A percentile compares a stretch with the other conserved stretches of the same genome.
These are phyloP conservation scores for Clausena lansium DNA, from an alignment of 345 rosid species.

Conservation along the genomic window DNA sequence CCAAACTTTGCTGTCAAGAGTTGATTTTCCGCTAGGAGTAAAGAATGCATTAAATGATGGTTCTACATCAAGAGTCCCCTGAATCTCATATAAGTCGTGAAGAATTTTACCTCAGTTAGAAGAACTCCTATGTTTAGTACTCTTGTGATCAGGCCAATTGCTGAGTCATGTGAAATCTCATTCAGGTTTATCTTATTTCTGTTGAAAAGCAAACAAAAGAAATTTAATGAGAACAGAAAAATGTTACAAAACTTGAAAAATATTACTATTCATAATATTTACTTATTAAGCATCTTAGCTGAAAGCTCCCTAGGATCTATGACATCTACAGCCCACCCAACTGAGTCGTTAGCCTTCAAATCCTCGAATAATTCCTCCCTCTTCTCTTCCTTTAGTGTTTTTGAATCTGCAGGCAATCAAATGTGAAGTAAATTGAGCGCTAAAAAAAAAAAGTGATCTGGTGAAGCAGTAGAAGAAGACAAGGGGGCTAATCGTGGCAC, in stretches of 20 bases:
- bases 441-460: background rate
- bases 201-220: slow-evolving; percentile 17
- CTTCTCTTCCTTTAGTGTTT: slow-evolving; percentile 92
- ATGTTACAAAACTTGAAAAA: background rate
- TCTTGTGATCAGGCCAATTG: slow-evolving; percentile 71
- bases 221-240: slow-evolving; percentile 6
- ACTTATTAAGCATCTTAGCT: slow-evolving; percentile 87
- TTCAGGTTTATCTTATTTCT: slow-evolving; percentile 84
- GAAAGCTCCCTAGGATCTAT: slow-evolving; percentile 95
- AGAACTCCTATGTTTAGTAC: slow-evolving; percentile 78
- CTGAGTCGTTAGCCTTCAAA: slow-evolving; percentile 62
- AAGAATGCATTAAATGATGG: background rate
- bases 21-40: background rate
- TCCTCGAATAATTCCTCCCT: slow-evolving; percentile 81
- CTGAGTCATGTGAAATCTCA: slow-evolving; percentile 92
- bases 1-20: background rate
- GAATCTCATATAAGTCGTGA: slow-evolving; percentile 12
- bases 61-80: background rate
- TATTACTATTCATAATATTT: slow-evolving; percentile 14
- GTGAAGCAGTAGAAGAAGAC: background rate
- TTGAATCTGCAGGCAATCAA: slow-evolving; percentile 55
- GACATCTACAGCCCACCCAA: slow-evolving; percentile 97
- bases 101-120: slow-evolving; percentile 66
- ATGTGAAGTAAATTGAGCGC: background rate
- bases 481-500: background rate